Evolutionary conservation across 1,139 yeast genomes (phyloP).

Genomic region (Candida sp.): DNA sequence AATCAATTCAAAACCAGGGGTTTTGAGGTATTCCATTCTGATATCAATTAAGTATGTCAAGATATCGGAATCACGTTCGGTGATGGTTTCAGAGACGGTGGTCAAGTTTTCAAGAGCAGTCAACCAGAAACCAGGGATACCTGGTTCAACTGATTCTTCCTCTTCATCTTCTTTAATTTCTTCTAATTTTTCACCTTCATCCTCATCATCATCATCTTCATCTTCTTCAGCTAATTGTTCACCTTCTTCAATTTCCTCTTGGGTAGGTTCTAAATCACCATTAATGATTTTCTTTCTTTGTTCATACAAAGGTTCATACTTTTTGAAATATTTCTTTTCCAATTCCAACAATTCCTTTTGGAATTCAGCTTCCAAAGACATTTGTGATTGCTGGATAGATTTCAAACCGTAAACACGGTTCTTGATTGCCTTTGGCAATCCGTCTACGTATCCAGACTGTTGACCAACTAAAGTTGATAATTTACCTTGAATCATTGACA

Average conservation of each 20-base stretch:
- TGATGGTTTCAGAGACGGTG: constrained; percentile 78
- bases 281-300: constrained; percentile 69
- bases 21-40: constrained; percentile 75
- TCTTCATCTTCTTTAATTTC: constrained; percentile 46
- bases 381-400: constrained; percentile 78
- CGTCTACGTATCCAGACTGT: constrained; percentile 81
- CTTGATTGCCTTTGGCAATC: constrained; percentile 72
- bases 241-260: constrained; percentile 77
- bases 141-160: constrained; percentile 44
- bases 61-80: constrained; percentile 89
- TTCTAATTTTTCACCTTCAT: constrained; percentile 41
- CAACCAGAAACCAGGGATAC: constrained; percentile 96
- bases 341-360: constrained; percentile 85
- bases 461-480: constrained; percentile 82
- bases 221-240: constrained; percentile 58
- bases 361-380: constrained; percentile 84
- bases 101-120: constrained; percentile 89
- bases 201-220: constrained; percentile 28
- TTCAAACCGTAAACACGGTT: constrained; percentile 80
- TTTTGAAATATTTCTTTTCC: constrained; percentile 74
- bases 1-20: constrained; percentile 87
- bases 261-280: constrained; percentile 76
- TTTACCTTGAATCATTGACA: constrained; percentile 89
- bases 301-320: constrained; percentile 75
- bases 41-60: constrained; percentile 67